A percentile compares a stretch with the other conserved stretches of the same genome.
phyloP scores from a whole-genome alignment of 345 rosid species.

The Aethionema arabicum region DNA sequence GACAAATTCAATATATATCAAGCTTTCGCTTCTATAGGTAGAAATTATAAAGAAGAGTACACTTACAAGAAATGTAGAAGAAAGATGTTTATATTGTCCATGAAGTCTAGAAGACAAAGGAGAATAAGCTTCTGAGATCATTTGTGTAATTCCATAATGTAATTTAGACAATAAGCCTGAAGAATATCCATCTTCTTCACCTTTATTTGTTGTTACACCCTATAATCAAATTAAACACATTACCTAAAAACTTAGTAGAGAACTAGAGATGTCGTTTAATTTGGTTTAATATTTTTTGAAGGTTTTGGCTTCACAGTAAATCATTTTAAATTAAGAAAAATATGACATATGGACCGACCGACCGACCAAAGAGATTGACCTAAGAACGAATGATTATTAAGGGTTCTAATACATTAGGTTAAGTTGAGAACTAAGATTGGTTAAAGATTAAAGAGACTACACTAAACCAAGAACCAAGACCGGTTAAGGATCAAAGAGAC shows the following conservation, averaged over 20 bases:
- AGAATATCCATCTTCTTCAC: constrained; percentile 60
- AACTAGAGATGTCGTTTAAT: too few relatives aligned
- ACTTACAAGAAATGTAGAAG: constrained; percentile 55
- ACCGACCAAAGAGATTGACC: constrained; percentile 1
- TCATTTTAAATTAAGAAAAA: too few relatives aligned
- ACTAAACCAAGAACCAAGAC: too few relatives aligned
- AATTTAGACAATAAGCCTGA: constrained; percentile 60
- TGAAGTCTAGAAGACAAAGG: constrained; percentile 35
- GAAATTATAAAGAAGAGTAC: neutral
- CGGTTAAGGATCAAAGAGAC: too few relatives aligned
- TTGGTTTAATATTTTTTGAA: too few relatives aligned
- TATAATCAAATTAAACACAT: constrained; percentile 29
- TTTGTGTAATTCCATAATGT: constrained; percentile 60
- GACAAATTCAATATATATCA: too few relatives aligned
- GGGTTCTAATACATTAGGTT: neutral
- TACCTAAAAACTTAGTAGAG: too few relatives aligned
- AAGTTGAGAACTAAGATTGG: neutral
- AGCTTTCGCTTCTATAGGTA: neutral
- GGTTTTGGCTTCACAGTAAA: too few relatives aligned
- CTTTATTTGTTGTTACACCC: constrained; percentile 62
- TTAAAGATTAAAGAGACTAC: neutral
- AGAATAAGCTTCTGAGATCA: constrained; percentile 53
- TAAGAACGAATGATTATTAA: constrained; percentile 1
- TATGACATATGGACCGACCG: too few relatives aligned
- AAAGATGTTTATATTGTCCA: constrained; percentile 52